A percentile compares a stretch with the other conserved stretches of the same genome.
Evolutionary conservation across 768 basidiomycete genomes (phyloP).

Genomic region (Lactarius hengduanensis): DNA sequence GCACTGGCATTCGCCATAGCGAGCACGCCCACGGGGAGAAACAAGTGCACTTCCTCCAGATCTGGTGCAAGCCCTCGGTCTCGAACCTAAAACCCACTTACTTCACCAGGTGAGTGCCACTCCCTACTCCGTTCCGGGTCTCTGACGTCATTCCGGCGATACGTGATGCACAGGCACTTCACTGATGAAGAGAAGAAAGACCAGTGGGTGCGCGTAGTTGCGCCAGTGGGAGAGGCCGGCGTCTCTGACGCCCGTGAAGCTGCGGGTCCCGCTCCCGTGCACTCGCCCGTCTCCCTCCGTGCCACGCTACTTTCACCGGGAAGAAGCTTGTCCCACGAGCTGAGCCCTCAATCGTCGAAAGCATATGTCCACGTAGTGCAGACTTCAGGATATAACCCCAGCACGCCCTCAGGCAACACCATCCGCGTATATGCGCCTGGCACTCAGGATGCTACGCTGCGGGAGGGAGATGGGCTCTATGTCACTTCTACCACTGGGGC

Average conservation of each 20-base stretch:
- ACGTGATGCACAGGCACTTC: conserved; percentile 54
- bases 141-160: background rate
- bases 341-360: conserved; percentile 41
- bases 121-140: background rate
- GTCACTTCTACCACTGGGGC: conserved; percentile 45
- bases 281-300: conserved; percentile 64
- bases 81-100: conserved; percentile 67
- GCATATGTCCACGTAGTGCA: conserved; percentile 87
- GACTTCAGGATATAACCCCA: conserved; percentile 74
- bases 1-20: conserved; percentile 87
- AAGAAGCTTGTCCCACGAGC: conserved; percentile 48
- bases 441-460: conserved; percentile 49
- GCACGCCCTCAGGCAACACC: conserved; percentile 53
- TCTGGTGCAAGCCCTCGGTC: conserved; percentile 57
- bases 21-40: conserved; percentile 54
- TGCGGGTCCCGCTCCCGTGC: conserved; percentile 78
- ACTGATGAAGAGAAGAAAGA: conserved; percentile 78
- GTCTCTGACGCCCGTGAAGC: conserved; percentile 65
- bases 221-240: conserved; percentile 57
- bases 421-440: conserved; percentile 49
- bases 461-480: conserved; percentile 90
- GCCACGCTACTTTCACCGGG: conserved; percentile 66
- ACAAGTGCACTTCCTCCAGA: conserved; percentile 63
- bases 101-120: conserved; percentile 59
- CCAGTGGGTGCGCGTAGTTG: conserved; percentile 71